Base-by-base conservation (phyloP, 805 yeast genomes). In the Lipomyces japonicus region DNA sequence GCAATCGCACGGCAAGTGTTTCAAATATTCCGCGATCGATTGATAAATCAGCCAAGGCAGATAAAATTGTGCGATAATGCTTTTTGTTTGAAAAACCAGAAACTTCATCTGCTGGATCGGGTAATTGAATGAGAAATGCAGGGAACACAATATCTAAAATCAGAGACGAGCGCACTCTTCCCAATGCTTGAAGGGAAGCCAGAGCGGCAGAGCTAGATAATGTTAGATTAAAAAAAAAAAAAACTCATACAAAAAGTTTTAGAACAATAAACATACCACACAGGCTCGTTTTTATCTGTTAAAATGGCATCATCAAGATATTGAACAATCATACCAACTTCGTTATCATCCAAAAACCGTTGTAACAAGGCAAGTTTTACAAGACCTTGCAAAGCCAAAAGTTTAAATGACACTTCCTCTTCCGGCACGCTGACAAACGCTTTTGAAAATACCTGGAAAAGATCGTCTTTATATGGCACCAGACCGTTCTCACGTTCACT, bases 321-420 rank as follows among this genome's bases (percentile, higher is more conserved):
- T 57, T 79, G 86, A 30, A 83, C 77, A 4, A 86, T 70, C 45
- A 86, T 67, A 25, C 79, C 76, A 24, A 78, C 65, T 58, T 88
- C 95, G 45, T 77, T 77, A 2, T 60, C 55, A 14, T 66, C 65
- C 42, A 88, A 67, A 56, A 78, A 81, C 1, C 68, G 69, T 1
- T 68, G 65, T 57, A 85, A 68, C 26, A 72, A 68, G 6, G 81
- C 70, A 38, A 87, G 61, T 44, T 79, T 78, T 0, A 80, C 73
- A 44, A 88, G 72, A 39, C 84, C 86, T 46, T 78, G 78, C 25
- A 85, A 70, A 1, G 93, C 78, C 36, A 83, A 69, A 24, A 84
- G 74, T 60, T 88, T 75, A 49, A 88, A 71, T 1, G 89, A 78
- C 9, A 81, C 81, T 60, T 86, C 96, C 26, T 78, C 68, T 30